phyloP scores from a whole-genome alignment of 805 yeast genomes.

The Metschnikowia corniflorae region DNA sequence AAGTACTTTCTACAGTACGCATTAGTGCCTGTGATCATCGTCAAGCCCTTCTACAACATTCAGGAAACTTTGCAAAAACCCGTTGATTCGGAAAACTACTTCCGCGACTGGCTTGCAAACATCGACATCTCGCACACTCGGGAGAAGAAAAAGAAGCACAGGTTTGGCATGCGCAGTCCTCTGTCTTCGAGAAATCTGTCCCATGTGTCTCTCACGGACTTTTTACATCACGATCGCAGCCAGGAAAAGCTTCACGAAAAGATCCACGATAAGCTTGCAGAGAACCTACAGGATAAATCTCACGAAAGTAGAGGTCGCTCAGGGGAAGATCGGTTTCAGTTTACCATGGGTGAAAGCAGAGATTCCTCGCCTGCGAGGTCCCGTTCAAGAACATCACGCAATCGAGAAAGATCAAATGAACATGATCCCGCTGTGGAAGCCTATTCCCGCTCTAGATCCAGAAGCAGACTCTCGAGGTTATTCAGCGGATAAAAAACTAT shows the following conservation, averaged over 20 bases:
- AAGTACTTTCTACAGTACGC: conserved; percentile 42
- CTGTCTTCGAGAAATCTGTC: conserved; percentile 15
- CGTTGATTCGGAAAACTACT: conserved; percentile 33
- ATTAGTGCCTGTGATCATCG: conserved; percentile 42
- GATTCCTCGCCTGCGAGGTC: conserved; percentile 12
- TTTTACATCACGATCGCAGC: conserved; percentile 4
- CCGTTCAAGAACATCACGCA: conserved; percentile 2
- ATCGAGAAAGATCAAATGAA: conserved; percentile 1
- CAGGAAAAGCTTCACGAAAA: conserved; percentile 4
- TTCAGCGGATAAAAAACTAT: conserved; percentile 5
- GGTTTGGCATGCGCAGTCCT: conserved; percentile 14
- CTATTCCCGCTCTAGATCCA: conserved; percentile 9
- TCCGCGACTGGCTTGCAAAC: conserved; percentile 31
- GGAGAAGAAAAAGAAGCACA: conserved; percentile 17
- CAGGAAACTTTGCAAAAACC: conserved; percentile 29
- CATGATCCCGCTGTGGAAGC: conserved; percentile 3
- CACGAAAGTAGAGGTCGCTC: conserved; percentile 8
- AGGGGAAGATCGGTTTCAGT: conserved; percentile 1
- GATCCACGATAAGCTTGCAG: conserved; percentile 3
- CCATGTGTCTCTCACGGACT: conserved; percentile 12
- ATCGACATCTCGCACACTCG: conserved; percentile 21
- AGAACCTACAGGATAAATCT: not conserved
- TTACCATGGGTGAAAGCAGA: conserved; percentile 3
- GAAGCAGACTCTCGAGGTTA: conserved; percentile 12
- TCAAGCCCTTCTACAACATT: conserved; percentile 37